A percentile compares a stretch with the other conserved stretches of the same genome.
Conservation (phyloP, 2,329 filamentous ascomycete species). For the Truncatella angustata region DNA sequence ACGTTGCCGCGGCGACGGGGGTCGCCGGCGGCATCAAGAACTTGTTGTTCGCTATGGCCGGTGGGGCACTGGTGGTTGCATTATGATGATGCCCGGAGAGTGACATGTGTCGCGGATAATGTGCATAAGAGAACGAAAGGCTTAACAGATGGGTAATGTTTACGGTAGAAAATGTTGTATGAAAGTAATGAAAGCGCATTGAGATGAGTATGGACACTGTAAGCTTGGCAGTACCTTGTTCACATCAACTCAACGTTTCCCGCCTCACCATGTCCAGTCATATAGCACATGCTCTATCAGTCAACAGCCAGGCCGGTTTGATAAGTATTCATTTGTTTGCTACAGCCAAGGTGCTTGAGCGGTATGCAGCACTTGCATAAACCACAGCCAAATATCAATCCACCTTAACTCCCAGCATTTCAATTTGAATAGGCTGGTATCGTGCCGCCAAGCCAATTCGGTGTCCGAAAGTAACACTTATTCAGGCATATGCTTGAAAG, state of each 20-base stretch:
- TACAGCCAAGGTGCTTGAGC: too few relatives aligned
- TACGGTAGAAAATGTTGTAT: not conserved
- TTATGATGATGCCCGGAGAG: slow-evolving; percentile 18
- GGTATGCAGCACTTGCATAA: too few relatives aligned
- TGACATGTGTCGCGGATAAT: too few relatives aligned
- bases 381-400: not conserved
- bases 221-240: too few relatives aligned
- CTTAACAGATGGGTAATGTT: not conserved
- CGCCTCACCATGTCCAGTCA: too few relatives aligned
- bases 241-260: too few relatives aligned
- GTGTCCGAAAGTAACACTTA: slow-evolving; percentile 27
- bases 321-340: too few relatives aligned
- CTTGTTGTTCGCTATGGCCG: slow-evolving; percentile 23
- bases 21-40: slow-evolving; percentile 22
- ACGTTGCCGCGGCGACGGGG: slow-evolving; percentile 24
- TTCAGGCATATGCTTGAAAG: slow-evolving; percentile 63
- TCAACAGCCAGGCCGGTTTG: too few relatives aligned
- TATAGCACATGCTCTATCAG: too few relatives aligned
- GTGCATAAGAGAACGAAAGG: not conserved
- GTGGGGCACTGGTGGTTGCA: slow-evolving; percentile 26
- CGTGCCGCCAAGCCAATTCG: not conserved
- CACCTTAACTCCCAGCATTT: not conserved
- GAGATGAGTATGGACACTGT: too few relatives aligned
- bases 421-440: not conserved
- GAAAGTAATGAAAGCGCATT: too few relatives aligned